Base-by-base conservation (phyloP, 1,284 basidiomycete species). In the Apiotrichum montevideense region DNA sequence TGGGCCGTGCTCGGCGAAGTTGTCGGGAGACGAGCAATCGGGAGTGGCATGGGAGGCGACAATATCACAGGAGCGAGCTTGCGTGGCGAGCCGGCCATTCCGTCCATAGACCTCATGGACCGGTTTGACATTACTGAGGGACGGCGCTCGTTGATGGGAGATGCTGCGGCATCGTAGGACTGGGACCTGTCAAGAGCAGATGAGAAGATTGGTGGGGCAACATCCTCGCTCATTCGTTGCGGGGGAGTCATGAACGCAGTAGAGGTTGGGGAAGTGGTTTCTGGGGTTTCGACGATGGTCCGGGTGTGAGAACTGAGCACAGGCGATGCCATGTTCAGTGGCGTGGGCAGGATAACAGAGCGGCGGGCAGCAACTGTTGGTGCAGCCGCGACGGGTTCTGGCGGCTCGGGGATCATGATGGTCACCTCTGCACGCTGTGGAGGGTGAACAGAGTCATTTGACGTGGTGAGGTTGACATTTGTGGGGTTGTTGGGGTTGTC, bases 1-100 rank as follows among this genome's bases (percentile, higher is more conserved):
- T 10, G 59, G 10, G 71, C 21, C 21, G 21, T 69, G 8, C 69
- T 68, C 14, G 47, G 46, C 0, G 63, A 42, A 0, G 34, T 32
- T 11, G 71, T 71, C 1, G 75, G 75, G 15, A 76, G 62, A 52
- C 74, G 72, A 46, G 73, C 71, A 54, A 77, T 77, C 1, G 74
- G 75, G 29, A 65, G 72, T 6, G 75, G 75, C 66, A 75, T 72
- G 3, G 75, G 75, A 4, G 75, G 70, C 5, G 66, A 67, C 11
- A 67, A 66, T n/a, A 76, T 68, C n/a, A 75, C 55, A 0, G 51
- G 46, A 2, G 56, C 45, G 32, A 57, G 33, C 41, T 56, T 51
- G n/a, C 57, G 55, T 0, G 55, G 59, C 3, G 59, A 60, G 8
- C 39, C 43, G 42, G 34, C 14, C 7, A 8, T 7, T 45, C 53